Base-by-base conservation (phyloP, 495 filamentous ascomycete species). In the Podospora australis region DNA sequence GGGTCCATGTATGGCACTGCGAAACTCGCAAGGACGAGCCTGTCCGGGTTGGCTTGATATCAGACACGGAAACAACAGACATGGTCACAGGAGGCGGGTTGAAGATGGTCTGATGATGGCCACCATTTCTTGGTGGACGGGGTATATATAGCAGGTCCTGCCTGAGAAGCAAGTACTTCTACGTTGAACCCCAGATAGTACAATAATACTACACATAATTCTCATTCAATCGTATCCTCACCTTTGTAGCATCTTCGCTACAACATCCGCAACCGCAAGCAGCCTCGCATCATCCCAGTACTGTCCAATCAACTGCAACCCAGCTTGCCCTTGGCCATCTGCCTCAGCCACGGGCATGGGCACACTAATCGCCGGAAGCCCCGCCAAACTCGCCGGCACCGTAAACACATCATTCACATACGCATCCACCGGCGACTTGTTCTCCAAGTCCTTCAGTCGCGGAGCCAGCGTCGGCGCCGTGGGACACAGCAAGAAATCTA, bases 341-440 rank as follows among this genome's bases (percentile, higher is more conserved):
- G 63, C 59, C 22, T 61, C 57, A 2, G 57, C 55, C 4, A 65
- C 58, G 42, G 53, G 53, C 41, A 91, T 77, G 3, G 92, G 94
- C 9, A 97, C 71, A 54, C 87, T 95, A 34, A 95, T 78, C 14
- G 90, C 87, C 9, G 92, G 92, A 26, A 99, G 70, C 2, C 92
- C 94, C 5, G 92, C 94, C 50, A 99, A 66, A 59, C 87, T 96
- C 17, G 94, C 89, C 11, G 92, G 92, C 6, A 97, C 92, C 0
- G 92, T 97, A 64, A 96, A 87, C 11, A 96, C 87, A 70, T 99
- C 92, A 56, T 88, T 95, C 66, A 86, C 83, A 59, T 95, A 97
- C 2, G 78, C 75, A 58, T 70, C 57, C 9, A 65, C 50, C 1
- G 57, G 46, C n/a, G 35, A 48, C 36, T 56, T 51, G 40, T 64